These are phyloP conservation scores for Aspergillus baeticus DNA, from an alignment of 495 filamentous ascomycete genomes.

Conservation along the genomic window DNA sequence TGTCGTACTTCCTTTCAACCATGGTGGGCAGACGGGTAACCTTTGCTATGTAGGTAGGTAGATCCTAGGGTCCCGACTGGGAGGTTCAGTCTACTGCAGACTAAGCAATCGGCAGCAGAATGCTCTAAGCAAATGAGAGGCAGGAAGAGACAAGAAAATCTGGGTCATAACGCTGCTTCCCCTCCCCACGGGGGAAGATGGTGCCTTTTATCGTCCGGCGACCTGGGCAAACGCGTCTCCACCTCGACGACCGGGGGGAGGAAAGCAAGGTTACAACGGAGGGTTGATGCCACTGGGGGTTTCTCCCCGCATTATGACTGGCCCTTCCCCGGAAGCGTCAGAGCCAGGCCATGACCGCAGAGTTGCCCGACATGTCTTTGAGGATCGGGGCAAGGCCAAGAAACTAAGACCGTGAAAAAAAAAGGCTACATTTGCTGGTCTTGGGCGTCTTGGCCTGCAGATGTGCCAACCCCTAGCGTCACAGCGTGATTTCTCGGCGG, in stretches of 20 bases:
- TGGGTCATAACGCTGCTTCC: background rate
- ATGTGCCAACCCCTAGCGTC: background rate
- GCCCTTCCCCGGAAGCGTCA: background rate
- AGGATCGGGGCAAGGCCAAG: background rate
- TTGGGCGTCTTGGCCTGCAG: background rate
- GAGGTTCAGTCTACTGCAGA: background rate
- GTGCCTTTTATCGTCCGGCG: conserved; percentile 10
- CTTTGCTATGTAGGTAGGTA: background rate
- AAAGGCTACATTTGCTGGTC: background rate
- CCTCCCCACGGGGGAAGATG: background rate
- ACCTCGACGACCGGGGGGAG: background rate
- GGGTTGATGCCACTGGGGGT: background rate
- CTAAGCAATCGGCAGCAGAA: background rate
- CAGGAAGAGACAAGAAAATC: background rate
- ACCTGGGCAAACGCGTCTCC: background rate
- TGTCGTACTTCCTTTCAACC: conserved; percentile 15
- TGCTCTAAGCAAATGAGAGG: conserved; percentile 12
- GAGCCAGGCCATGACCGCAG: background rate
- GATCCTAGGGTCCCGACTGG: background rate
- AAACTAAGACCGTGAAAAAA: background rate
- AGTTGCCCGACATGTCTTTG: background rate
- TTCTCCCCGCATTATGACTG: conserved; percentile 4
- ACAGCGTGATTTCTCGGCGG: background rate
- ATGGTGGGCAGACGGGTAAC: conserved; percentile 4
- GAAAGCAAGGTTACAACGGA: background rate